A percentile compares a stretch with the other conserved stretches of the same genome.
These are phyloP conservation scores for Miamiensis avidus DNA, from an alignment of 169 alveolate species.

Conservation along the genomic window DNA sequence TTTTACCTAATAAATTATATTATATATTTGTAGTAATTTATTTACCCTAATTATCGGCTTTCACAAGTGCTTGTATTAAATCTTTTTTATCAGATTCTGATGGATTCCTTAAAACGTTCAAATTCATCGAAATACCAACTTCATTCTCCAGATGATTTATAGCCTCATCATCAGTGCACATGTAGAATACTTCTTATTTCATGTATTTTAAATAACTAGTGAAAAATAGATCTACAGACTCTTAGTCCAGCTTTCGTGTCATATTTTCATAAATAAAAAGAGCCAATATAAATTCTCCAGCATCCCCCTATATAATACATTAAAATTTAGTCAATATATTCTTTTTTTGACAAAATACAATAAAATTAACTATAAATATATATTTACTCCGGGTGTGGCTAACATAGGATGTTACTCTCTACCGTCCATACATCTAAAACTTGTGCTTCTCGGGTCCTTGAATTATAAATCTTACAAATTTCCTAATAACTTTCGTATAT, in stretches of 20 bases:
- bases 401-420: constrained; percentile 42
- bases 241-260: constrained; percentile 38
- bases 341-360: background rate
- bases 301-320: constrained; percentile 33
- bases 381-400: constrained; percentile 45
- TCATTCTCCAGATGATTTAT: constrained; percentile 49
- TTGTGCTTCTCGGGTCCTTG: constrained; percentile 32
- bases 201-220: constrained; percentile 40
- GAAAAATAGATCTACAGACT: constrained; percentile 37
- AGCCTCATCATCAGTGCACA: constrained; percentile 65
- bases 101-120: constrained; percentile 43
- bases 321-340: no score
- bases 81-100: constrained; percentile 39
- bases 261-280: constrained; percentile 52
- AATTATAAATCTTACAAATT: constrained; percentile 24
- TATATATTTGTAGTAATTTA: no score
- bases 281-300: constrained; percentile 57
- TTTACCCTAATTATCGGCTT: constrained; percentile 39
- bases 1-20: no score
- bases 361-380: no score
- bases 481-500: constrained; percentile 43
- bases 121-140: constrained; percentile 42
- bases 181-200: constrained; percentile 51
- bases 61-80: constrained; percentile 28
- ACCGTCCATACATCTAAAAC: constrained; percentile 59